Base-by-base conservation (phyloP, 345 rosid species). In the Tarenaya hassleriana region DNA sequence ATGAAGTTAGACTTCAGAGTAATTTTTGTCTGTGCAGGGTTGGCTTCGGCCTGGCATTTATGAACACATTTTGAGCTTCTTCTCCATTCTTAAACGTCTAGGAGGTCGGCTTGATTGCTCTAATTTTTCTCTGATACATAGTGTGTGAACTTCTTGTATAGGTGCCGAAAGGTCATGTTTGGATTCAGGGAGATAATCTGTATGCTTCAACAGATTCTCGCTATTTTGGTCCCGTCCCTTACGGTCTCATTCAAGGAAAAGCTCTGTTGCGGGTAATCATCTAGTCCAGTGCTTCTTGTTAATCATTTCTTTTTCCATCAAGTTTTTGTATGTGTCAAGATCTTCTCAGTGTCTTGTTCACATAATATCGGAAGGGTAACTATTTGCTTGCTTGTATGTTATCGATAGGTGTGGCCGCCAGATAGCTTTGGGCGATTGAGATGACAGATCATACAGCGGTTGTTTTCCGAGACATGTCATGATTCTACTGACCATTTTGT, bases 121-220 rank as follows among this genome's bases (percentile, higher is more conserved):
- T 10, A 34, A 43, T 34, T 29, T 41, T 46, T 35, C 15, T 34
- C 34, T 50, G 46, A 64, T 17, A 20, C 34, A 14, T 3, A 27
- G 47, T 37, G 37, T 35, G 1, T 51, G 27, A 46, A 64, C 13
- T 44, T 45, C 1, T 35, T 54, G 52, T 29, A 32, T 60, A 86
- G 95, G 80, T 84, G 15, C 94, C 97, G 16, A 77, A 75, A 71
- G 97, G 94, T 20, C 94, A 89, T 66, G 77, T 86, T 51, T 89
- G 95, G 95, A 76, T 89, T 58, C 94, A 89, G 57, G 95, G 95
- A 27, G 97, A 89, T 70, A 89, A 86, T 58, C 20, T 76, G 51
- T 80, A 83, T 66, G 81, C 75, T 55, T 89, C 95, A 2, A 69
- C 48, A 5, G 95, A 85, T 81, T 88, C 92, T 7, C 72, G 88